Conservation (phyloP, 495 filamentous ascomycete genomes). For the Tuber microsphaerosporum region DNA sequence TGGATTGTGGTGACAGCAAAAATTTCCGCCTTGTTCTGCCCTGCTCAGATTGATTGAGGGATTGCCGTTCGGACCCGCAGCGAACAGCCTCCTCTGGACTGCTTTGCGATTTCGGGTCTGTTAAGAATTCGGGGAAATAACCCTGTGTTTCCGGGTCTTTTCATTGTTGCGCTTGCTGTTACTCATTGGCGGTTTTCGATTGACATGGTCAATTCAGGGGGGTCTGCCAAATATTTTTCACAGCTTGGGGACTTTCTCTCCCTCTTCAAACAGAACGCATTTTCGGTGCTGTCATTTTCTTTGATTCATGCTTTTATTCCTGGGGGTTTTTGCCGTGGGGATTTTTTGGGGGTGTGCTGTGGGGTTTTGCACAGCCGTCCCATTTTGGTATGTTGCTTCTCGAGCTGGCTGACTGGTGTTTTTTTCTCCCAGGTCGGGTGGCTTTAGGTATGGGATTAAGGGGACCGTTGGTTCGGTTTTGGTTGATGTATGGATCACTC, state of each 20-base stretch:
- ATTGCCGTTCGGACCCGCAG: background rate
- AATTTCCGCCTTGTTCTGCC: background rate
- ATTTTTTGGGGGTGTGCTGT: background rate
- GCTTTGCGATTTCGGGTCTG: background rate
- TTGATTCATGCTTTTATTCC: background rate
- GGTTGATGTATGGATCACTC: conserved; percentile 1
- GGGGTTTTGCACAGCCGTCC: background rate
- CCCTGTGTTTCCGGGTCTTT: background rate
- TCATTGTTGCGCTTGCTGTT: background rate
- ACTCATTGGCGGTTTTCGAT: background rate
- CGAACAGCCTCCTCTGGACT: background rate
- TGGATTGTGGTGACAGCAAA: conserved; percentile 1
- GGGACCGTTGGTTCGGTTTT: conserved; percentile 32
- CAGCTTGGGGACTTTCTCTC: background rate
- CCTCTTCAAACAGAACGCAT: background rate
- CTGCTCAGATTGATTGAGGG: background rate
- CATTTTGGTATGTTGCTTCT: background rate
- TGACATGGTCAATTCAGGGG: background rate
- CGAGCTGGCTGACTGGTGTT: background rate
- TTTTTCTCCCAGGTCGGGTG: background rate
- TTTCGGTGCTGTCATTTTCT: background rate
- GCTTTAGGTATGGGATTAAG: background rate
- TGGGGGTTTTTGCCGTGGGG: background rate
- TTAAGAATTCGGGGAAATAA: background rate
- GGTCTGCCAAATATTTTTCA: background rate